Base-by-base conservation (phyloP, 75 land plant species). In the Larix kaempferi region DNA sequence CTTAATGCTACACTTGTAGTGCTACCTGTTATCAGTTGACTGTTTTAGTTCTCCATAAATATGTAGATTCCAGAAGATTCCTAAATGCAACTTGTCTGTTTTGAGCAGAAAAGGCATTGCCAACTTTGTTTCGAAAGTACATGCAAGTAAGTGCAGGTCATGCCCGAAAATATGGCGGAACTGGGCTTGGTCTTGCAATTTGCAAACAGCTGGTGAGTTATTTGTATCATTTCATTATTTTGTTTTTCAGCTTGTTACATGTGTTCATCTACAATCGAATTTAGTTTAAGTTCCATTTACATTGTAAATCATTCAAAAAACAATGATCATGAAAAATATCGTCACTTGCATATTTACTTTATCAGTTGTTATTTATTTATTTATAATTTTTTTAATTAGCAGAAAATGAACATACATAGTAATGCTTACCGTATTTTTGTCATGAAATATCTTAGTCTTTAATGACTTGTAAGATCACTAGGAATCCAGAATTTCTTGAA, bases 71-170 rank as follows among this genome's bases (percentile, higher is more conserved):
- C 21, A 37, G 17, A 4, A 39, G 35, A 27, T 37, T 56, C 12
- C 35, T 29, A n/a, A 35, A 5, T 37, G 52, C 27, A 59, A 35
- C 21, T 59, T 59, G 16, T 12, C 35, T 27, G 17, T 73, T 15
- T 66, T 27, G 22, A 26, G 71, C 91, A 94, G 98, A 92, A 57
- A 85, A 93, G 73, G 89, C 92, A 39, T 73, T 92, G 75, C 92
- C 94, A 16, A 81, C 85, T 27, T 77, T 92, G 41, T 94, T 94
- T 67, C 87, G 84, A 77, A 88, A 82, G 60, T 94, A 94, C 76
- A 94, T 92, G 87, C 94, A 94, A 90, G 92, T 82, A 23, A 87
- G 97, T 84, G 86, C 90, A 25, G 92, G 88, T 64, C 94, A 92
- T 82, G 94, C 97, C 16, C 82, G 94, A 37, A 92, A 94, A 71